Percentiles rank a stretch among this genome's conserved stretches.
Conservation (phyloP, 2,329 filamentous ascomycete genomes). For the Ampelomyces quisqualis region DNA sequence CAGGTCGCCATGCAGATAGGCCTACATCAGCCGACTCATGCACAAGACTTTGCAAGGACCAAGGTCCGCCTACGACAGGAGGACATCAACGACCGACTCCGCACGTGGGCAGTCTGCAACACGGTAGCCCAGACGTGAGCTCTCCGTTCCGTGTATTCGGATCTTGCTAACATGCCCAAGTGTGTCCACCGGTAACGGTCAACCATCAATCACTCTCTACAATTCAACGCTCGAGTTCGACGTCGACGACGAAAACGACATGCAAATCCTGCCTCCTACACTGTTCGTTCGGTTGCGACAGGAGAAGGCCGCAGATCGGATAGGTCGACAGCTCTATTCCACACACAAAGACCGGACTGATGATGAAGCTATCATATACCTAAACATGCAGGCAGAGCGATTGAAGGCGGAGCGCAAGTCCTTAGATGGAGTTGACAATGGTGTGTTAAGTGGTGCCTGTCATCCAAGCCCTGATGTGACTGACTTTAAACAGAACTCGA, state of each 20-base stretch:
- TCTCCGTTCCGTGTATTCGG: slow-evolving; percentile 1
- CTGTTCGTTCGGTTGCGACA: slow-evolving; percentile 42
- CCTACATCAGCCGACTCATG: slow-evolving; percentile 76
- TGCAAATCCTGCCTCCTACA: slow-evolving; percentile 39
- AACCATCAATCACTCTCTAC: slow-evolving; percentile 75
- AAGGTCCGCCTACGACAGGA: slow-evolving; percentile 74
- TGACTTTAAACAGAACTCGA: slow-evolving; percentile 45
- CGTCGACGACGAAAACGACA: slow-evolving; percentile 41
- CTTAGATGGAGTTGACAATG: slow-evolving; percentile 39
- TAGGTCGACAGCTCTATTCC: slow-evolving; percentile 42
- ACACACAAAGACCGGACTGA: slow-evolving; percentile 36
- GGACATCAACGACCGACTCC: slow-evolving; percentile 74
- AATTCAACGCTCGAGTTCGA: slow-evolving; percentile 65
- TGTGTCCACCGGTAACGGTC: slow-evolving; percentile 79
- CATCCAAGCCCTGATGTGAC: slow-evolving; percentile 45
- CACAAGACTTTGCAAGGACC: slow-evolving; percentile 78
- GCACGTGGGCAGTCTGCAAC: slow-evolving; percentile 83
- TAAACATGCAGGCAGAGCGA: slow-evolving; percentile 40
- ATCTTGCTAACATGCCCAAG: slow-evolving; percentile 46
- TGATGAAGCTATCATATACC: slow-evolving; percentile 36
- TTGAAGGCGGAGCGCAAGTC: slow-evolving; percentile 38
- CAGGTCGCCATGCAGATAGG: slow-evolving; percentile 83
- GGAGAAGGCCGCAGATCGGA: slow-evolving; percentile 43
- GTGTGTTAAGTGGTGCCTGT: slow-evolving; percentile 15
- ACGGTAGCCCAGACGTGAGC: slow-evolving; percentile 73